Evolutionary conservation across 139 green algal genomes (phyloP), one percentile per base, ranked within the genome.

Genomic region (Asterochloris erici): DNA sequence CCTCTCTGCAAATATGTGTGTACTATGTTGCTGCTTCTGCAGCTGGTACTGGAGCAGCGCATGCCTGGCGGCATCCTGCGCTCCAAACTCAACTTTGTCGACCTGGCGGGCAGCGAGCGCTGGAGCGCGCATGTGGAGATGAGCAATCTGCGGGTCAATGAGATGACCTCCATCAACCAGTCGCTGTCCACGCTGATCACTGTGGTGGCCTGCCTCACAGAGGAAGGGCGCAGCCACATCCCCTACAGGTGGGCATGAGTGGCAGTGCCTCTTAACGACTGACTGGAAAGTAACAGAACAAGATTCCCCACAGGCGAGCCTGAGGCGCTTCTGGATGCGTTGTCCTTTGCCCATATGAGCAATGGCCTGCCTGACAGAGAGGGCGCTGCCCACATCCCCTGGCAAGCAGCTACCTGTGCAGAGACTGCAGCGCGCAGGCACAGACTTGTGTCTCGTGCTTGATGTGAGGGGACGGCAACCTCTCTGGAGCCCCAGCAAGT

Each of bases 151-250:
- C 79, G 78, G 54, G 47, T 89, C 12, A 75, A 16, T 17, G 85
- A 94, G 86, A 85, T 92, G 78, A 93, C 88, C 0, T 80, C 84
- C 68, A 95, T 95, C 85, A 95, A 95, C 85, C 79, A 84, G 63
- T 89, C 81, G 1, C 81, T 95, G 38, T 88, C 81, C 11, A 87
- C 87, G 23, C 85, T 95, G 38, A 90, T 88, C 1, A 84, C 69
- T 26, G 91, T 95, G 24, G 90, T 95, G 79, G 84, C 87, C 28
- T 85, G 87, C 12, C 84, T 95, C 11, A 91, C 84, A 38, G 85
- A 88, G 60, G 81, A 68, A 29, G 71, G 73, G 24, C 63, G 63
- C 1, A 68, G 78, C 29, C 89, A 93, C 79, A 84, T 95, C 75
- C 91, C 91, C 0, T 95, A 95, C 86, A 85, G 82, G 82, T 87